Evolutionary conservation across 495 filamentous ascomycete genomes (phyloP), one percentile per base, ranked within the genome.

Genomic region (Xylaria intraflava): DNA sequence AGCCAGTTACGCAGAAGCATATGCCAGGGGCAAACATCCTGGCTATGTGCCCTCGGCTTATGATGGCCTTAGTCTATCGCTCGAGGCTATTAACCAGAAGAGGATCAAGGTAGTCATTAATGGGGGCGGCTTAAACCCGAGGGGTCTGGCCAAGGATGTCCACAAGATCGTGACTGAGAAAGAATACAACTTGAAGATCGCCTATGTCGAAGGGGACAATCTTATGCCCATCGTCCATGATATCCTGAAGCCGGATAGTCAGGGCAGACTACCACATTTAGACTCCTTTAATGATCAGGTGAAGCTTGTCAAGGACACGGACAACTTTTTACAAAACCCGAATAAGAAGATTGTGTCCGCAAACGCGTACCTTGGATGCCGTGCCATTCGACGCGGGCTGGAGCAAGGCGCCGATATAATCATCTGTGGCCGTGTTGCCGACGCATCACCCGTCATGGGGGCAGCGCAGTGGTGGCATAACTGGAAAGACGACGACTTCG

Each of bases 361-460:
- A 19, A 35, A 66, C 63, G 33, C 38, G 56, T 61, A 83, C 57
- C 71, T 83, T 0, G 80, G 80, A 7, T 75, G 71, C 10, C 57
- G 71, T 4, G 78, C 75, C 0, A 77, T 83, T 35, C 72, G 69
- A 0, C 69, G 67, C 9, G 80, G 73, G 16, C 56, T 83, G 1
- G 62, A 69, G 20, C 62, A 71, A 11, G 80, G 80, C 11, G 78
- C 78, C 0, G 78, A 83, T 50, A 82, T 83, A 46, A 77, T 83
- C 46, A 69, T 83, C 19, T 79, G 74, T 49, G 79, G 79, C 38
- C 71, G 79, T 26, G 78, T 81, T 1, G 71, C 77, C 2, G 78
- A 82, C 61, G 79, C 79, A 43, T 71, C 74, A 0, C 77, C 76
- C 1, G 71, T 75, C 0, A 78, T 82, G 45, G 79, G 72, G 1